Conservation (phyloP, 2,329 filamentous ascomycete genomes). For the Diplodia corticola region DNA sequence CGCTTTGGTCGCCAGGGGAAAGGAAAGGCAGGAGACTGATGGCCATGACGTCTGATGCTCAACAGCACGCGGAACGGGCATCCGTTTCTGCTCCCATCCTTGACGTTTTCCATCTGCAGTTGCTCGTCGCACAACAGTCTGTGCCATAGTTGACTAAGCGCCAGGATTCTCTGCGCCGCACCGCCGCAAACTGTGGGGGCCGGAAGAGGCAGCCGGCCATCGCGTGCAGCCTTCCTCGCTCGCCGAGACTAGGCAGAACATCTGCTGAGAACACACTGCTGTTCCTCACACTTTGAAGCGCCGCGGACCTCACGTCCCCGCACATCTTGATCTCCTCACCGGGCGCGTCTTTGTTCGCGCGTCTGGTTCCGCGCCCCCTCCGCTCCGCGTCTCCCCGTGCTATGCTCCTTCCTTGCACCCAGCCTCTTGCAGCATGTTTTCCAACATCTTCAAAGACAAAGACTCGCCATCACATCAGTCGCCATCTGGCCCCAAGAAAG, state of each 20-base stretch:
- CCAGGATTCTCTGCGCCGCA: not conserved
- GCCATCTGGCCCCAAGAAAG: not conserved
- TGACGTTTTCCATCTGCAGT: not conserved
- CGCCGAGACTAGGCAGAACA: not conserved
- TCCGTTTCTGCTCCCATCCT: not conserved
- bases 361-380: not conserved
- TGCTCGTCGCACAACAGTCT: not conserved
- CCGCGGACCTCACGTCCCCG: not conserved
- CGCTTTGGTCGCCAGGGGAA: conserved; percentile 9
- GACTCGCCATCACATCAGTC: not conserved
- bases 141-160: conserved; percentile 10
- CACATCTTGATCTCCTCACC: not conserved
- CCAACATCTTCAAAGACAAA: conserved; percentile 21
- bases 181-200: not conserved
- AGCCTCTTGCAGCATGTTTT: conserved; percentile 17
- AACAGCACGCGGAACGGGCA: not conserved
- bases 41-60: not conserved
- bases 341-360: not conserved
- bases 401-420: not conserved
- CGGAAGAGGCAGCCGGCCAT: not conserved
- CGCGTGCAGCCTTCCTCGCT: not conserved
- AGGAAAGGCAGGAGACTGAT: not conserved
- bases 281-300: not conserved
- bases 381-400: conserved; percentile 4
- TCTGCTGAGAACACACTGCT: not conserved